phyloP scores from a whole-genome alignment of 1,284 basidiomycete genomes.

The Apiotrichum siamense region DNA sequence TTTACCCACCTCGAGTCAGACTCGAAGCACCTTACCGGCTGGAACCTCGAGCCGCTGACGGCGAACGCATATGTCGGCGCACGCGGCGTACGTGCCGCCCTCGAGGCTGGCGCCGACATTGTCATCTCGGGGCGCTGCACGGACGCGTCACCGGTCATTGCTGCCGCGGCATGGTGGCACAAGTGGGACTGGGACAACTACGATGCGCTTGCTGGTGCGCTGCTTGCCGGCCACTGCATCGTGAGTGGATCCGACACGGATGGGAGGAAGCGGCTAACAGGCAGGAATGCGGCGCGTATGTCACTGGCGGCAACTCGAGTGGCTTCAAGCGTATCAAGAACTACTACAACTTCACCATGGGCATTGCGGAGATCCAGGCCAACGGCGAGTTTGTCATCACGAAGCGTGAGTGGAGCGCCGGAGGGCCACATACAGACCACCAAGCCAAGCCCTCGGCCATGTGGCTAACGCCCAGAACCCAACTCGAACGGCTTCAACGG shows the following conservation, averaged over 20 bases:
- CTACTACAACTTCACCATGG: constrained; percentile 25
- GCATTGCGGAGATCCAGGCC: constrained; percentile 25
- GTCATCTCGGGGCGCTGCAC: constrained; percentile 28
- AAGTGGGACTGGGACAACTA: constrained; percentile 19
- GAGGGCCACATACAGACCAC: too few relatives aligned
- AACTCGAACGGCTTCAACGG: constrained; percentile 8
- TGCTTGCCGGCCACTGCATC: constrained; percentile 23
- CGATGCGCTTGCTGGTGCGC: constrained; percentile 21
- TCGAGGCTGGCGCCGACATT: constrained; percentile 26
- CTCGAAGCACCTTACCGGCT: constrained; percentile 1
- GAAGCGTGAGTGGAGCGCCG: too few relatives aligned
- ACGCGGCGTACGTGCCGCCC: constrained; percentile 6
- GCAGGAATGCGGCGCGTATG: constrained; percentile 27
- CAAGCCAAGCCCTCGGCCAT: too few relatives aligned
- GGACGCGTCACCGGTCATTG: constrained; percentile 24
- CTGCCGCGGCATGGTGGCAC: constrained; percentile 24
- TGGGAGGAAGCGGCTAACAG: too few relatives aligned
- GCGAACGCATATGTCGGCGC: constrained; percentile 18
- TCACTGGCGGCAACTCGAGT: constrained; percentile 26
- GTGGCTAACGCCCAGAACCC: too few relatives aligned
- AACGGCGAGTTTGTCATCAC: constrained; percentile 24
- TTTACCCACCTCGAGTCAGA: constrained; percentile 14
- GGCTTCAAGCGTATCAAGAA: constrained; percentile 22
- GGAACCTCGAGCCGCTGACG: constrained; percentile 12
- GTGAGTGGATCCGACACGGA: too few relatives aligned